These are phyloP conservation scores for Rubroboletus satanas DNA, from an alignment of 768 basidiomycete genomes.

Conservation along the genomic window DNA sequence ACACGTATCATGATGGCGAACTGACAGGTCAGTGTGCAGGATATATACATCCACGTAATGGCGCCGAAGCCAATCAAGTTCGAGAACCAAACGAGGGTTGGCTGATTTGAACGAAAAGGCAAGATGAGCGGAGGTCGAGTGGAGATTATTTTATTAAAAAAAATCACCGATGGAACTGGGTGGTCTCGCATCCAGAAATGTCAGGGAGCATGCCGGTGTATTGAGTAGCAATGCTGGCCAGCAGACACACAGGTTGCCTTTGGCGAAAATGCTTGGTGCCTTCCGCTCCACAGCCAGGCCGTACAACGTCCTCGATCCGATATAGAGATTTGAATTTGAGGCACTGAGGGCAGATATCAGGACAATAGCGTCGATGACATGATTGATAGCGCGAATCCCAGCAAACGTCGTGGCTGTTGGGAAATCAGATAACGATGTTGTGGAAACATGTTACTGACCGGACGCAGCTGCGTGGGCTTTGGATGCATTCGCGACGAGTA, in stretches of 20 bases:
- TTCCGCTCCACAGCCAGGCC: conserved; percentile 46
- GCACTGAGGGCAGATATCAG: conserved; percentile 43
- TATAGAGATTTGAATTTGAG: conserved; percentile 61
- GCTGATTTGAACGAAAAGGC: not conserved
- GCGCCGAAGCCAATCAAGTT: conserved; percentile 31
- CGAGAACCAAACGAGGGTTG: conserved; percentile 24
- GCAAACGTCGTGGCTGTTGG: conserved; percentile 36
- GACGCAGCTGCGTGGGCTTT: conserved; percentile 31
- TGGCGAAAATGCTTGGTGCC: conserved; percentile 40
- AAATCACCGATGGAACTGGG: conserved; percentile 47
- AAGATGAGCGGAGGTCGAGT: conserved; percentile 20
- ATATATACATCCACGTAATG: conserved; percentile 36
- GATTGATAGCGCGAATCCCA: conserved; percentile 45
- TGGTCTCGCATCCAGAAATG: conserved; percentile 53
- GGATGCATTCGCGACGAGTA: conserved; percentile 26
- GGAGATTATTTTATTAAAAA: conserved; percentile 15
- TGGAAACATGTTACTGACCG: conserved; percentile 30
- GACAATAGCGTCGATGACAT: conserved; percentile 38
- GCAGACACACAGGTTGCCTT: conserved; percentile 33
- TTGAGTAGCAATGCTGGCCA: conserved; percentile 46
- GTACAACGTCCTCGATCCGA: conserved; percentile 46
- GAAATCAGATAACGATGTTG: conserved; percentile 7
- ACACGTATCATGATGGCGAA: not conserved
- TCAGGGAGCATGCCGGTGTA: conserved; percentile 52
- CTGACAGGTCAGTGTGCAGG: conserved; percentile 27